Evolutionary conservation across 345 rosid species (phyloP).

Genomic region (Citrus cavaleriei): DNA sequence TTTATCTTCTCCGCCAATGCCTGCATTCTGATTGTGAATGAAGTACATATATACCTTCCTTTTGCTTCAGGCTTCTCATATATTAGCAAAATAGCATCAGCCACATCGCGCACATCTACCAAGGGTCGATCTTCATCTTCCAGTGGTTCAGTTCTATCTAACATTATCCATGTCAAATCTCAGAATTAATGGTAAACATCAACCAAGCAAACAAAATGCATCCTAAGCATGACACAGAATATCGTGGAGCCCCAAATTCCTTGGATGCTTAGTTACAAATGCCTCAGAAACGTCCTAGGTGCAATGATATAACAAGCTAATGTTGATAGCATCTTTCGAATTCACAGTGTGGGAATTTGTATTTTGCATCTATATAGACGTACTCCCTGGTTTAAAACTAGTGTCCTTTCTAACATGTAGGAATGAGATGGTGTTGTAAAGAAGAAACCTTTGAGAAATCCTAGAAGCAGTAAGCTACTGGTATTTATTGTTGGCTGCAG

Average conservation of each 20-base stretch:
- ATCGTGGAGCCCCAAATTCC: not conserved
- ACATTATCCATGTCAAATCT: constrained; percentile 7
- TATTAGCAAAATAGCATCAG: constrained; percentile 41
- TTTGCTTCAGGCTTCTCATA: constrained; percentile 48
- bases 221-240: not conserved
- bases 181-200: not conserved
- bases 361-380: not conserved
- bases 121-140: constrained; percentile 26
- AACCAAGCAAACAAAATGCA: not conserved
- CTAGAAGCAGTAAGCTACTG: constrained; percentile 38
- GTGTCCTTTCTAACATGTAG: not conserved
- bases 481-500: constrained; percentile 50
- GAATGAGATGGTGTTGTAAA: not conserved
- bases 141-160: constrained; percentile 42
- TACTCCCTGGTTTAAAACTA: not conserved
- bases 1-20: constrained; percentile 39
- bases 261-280: not conserved
- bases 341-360: not conserved
- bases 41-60: constrained; percentile 58
- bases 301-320: not conserved
- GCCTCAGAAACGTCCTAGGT: not conserved
- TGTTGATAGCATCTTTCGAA: not conserved
- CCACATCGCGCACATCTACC: constrained; percentile 36
- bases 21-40: constrained; percentile 22
- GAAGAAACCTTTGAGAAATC: constrained; percentile 38